These are phyloP conservation scores for Amphirosellinia nigrospora DNA, from an alignment of 495 filamentous ascomycete species.

Conservation along the genomic window DNA sequence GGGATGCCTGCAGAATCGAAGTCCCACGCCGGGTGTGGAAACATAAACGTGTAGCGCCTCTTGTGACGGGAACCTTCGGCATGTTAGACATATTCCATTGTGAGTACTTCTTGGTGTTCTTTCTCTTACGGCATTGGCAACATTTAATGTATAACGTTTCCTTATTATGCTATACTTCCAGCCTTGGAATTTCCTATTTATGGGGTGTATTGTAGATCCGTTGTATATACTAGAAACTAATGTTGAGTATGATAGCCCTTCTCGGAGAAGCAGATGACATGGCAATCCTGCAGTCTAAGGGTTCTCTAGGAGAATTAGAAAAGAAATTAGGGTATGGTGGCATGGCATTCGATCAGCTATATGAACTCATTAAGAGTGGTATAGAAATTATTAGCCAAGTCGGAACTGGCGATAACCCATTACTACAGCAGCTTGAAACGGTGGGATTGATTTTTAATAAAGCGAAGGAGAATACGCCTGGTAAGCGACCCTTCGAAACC, in stretches of 20 bases:
- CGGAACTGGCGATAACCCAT: constrained; percentile 53
- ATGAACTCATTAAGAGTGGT: constrained; percentile 57
- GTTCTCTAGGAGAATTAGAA: constrained; percentile 71
- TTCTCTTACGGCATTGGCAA: background rate
- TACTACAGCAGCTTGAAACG: constrained; percentile 19
- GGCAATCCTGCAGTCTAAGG: constrained; percentile 63
- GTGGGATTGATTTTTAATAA: constrained; percentile 21
- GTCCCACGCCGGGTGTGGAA: constrained; percentile 62
- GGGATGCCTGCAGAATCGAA: constrained; percentile 61
- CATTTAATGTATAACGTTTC: background rate
- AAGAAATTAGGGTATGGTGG: constrained; percentile 62
- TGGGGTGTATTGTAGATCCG: background rate
- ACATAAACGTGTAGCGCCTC: constrained; percentile 61
- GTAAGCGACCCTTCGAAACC: constrained; percentile 53
- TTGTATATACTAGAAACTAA: background rate
- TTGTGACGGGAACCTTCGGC: constrained; percentile 78
- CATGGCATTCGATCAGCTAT: constrained; percentile 53
- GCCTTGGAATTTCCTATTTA: background rate
- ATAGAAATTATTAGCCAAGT: constrained; percentile 69
- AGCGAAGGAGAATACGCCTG: constrained; percentile 8
- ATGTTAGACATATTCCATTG: constrained; percentile 81
- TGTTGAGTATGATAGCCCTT: constrained; percentile 42
- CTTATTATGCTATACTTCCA: background rate
- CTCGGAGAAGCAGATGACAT: constrained; percentile 76
- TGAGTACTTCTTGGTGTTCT: background rate